Conservation (phyloP, 2,329 filamentous ascomycete species). For the Aschersonia sp. region DNA sequence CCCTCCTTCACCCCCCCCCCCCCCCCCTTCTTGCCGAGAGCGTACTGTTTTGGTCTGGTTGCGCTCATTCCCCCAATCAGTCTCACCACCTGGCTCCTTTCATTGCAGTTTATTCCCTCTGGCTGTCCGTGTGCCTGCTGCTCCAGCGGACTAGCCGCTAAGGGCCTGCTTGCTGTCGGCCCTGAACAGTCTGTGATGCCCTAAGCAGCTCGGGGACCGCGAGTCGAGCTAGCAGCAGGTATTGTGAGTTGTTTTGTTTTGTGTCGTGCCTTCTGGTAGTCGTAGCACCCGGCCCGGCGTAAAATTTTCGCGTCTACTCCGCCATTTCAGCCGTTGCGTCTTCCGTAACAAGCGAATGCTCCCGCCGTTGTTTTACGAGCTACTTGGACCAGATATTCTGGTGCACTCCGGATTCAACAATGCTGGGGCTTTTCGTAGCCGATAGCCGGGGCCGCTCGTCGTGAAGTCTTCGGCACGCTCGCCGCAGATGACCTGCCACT, state of each 20-base stretch:
- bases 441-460: too few relatives aligned
- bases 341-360: neutral
- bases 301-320: neutral
- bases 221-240: too few relatives aligned
- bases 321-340: neutral
- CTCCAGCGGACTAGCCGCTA: too few relatives aligned
- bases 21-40: neutral
- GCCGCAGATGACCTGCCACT: too few relatives aligned
- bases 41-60: constrained; percentile 1
- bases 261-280: neutral
- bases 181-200: neutral
- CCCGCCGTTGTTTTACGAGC: too few relatives aligned
- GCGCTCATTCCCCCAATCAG: neutral
- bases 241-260: too few relatives aligned
- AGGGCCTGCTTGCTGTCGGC: too few relatives aligned
- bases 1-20: neutral
- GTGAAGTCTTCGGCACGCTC: too few relatives aligned
- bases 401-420: too few relatives aligned
- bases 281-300: neutral
- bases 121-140: too few relatives aligned
- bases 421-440: too few relatives aligned
- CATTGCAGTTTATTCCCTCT: neutral
- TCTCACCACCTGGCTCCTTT: neutral
- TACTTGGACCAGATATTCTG: too few relatives aligned
- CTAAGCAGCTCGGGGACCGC: neutral